Evolutionary conservation across 306 rosid species (phyloP).

Genomic region (Trifolium pratense): DNA sequence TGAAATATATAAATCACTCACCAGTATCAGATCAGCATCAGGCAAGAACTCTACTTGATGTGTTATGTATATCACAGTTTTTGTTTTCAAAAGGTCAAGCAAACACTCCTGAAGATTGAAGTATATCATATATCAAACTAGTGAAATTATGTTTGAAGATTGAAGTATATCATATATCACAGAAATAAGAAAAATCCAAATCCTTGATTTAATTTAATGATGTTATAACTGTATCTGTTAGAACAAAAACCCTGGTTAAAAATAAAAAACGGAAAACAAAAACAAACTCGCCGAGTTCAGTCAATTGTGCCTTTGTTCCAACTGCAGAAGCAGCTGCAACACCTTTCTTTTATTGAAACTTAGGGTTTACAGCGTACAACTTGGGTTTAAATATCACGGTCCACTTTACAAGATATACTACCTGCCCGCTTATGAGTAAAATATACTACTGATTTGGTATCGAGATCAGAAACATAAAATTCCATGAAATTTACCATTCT

Average conservation of each 20-base stretch:
- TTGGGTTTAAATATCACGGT: too few species aligned
- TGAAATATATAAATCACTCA: slow-evolving; percentile 42
- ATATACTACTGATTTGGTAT: not conserved
- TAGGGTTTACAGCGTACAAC: too few species aligned
- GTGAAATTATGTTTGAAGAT: not conserved
- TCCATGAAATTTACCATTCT: not conserved
- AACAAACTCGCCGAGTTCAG: not conserved
- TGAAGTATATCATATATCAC: slow-evolving; percentile 5
- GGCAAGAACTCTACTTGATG: slow-evolving; percentile 95
- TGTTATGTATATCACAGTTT: slow-evolving; percentile 80
- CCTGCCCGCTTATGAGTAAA: not conserved
- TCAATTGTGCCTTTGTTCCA: too few species aligned
- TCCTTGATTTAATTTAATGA: not conserved
- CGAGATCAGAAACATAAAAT: slow-evolving; percentile 12
- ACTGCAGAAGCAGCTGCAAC: too few species aligned
- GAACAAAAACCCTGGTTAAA: too few species aligned
- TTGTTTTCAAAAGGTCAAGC: slow-evolving; percentile 72
- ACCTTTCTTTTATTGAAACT: too few species aligned
- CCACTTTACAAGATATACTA: too few species aligned
- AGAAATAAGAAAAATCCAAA: not conserved
- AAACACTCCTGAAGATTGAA: slow-evolving; percentile 85
- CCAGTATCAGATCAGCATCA: slow-evolving; percentile 82
- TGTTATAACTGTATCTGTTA: not conserved
- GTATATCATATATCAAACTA: slow-evolving; percentile 8
- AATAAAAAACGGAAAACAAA: too few species aligned